Evolutionary conservation across 805 yeast species (phyloP).

Genomic region (Naumovozyma dairenensis): DNA sequence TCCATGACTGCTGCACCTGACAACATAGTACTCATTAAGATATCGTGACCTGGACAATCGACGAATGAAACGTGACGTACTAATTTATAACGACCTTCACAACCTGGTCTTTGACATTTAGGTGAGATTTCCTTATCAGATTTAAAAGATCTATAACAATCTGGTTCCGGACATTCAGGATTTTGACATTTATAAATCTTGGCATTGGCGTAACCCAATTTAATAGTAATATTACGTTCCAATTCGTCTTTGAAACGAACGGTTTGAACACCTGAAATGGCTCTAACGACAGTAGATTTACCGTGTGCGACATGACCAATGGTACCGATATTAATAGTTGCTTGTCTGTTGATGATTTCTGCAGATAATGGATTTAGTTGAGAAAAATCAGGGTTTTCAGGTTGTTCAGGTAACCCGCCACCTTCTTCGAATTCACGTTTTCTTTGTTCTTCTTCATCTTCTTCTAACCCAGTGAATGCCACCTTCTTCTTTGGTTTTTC

Average conservation of each 20-base stretch:
- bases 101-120: slow-evolving; percentile 79
- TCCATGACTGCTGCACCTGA: slow-evolving; percentile 99
- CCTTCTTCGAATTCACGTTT: slow-evolving; percentile 90
- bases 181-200: slow-evolving; percentile 90
- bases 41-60: slow-evolving; percentile 99
- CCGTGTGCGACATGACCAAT: slow-evolving; percentile 97
- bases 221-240: slow-evolving; percentile 97
- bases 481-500: slow-evolving; percentile 58
- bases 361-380: slow-evolving; percentile 80
- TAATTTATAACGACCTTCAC: slow-evolving; percentile 79
- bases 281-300: slow-evolving; percentile 86
- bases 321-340: slow-evolving; percentile 96
- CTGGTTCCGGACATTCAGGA: slow-evolving; percentile 83
- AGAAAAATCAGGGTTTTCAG: slow-evolving; percentile 76
- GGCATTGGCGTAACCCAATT: slow-evolving; percentile 97
- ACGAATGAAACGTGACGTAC: slow-evolving; percentile 97
- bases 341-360: slow-evolving; percentile 96
- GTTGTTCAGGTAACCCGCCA: slow-evolving; percentile 97
- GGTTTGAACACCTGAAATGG: slow-evolving; percentile 97
- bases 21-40: slow-evolving; percentile 99
- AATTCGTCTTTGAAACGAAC: slow-evolving; percentile 98
- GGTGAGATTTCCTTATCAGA: slow-evolving; percentile 94
- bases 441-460: slow-evolving; percentile 64
- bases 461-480: slow-evolving; percentile 65
- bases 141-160: slow-evolving; percentile 87